Percentiles rank a stretch among this genome's conserved stretches.
These are phyloP conservation scores for Chalara sp. DNA, from an alignment of 2,329 filamentous ascomycete genomes.

Conservation along the genomic window DNA sequence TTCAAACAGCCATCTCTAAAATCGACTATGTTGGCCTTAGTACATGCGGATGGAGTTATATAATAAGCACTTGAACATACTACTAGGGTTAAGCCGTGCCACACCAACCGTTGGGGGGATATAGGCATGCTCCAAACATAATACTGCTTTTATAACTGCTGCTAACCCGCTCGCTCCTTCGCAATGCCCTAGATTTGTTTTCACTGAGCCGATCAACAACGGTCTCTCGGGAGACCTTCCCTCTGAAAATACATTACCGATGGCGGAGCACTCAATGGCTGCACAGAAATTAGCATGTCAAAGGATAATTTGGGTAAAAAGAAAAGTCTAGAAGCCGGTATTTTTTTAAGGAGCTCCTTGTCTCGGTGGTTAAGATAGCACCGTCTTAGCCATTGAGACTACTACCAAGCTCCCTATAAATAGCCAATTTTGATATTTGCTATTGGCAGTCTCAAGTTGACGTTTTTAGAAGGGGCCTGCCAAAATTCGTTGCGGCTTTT, in stretches of 20 bases:
- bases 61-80: neutral
- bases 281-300: no score
- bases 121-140: neutral
- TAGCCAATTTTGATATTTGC: no score
- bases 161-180: slow-evolving; percentile 12
- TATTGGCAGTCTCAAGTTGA: no score
- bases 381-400: no score
- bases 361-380: no score
- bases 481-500: no score
- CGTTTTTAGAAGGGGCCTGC: no score
- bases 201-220: slow-evolving; percentile 10
- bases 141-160: neutral
- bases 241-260: slow-evolving; percentile 3
- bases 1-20: neutral
- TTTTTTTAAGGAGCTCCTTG: no score
- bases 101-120: neutral
- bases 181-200: slow-evolving; percentile 19
- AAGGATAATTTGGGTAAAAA: no score
- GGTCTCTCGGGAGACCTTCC: neutral
- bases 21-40: neutral
- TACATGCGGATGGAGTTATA: neutral
- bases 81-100: neutral
- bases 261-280: slow-evolving; percentile 4
- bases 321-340: no score
- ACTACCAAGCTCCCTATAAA: no score